Evolutionary conservation across 2,329 filamentous ascomycete genomes (phyloP), one percentile per base, ranked within the genome.

Genomic region (Neopestalotiopsis clavispora): DNA sequence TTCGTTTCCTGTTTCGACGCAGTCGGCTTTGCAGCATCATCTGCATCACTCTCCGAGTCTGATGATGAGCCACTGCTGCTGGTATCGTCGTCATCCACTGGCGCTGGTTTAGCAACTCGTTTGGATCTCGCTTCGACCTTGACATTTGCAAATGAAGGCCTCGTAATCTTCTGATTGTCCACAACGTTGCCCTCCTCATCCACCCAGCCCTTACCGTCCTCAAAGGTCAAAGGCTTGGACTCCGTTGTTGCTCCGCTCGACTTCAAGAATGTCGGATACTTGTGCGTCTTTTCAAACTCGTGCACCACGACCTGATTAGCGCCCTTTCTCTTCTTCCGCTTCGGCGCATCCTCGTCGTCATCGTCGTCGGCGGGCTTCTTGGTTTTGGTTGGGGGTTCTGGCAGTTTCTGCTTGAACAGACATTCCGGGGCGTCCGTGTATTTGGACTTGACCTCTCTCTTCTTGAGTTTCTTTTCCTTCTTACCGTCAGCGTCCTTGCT

Each of bases 181-280:
- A 97, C 88, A 1, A 98, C 82, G 67, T 91, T 89, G 5, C 95
- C 95, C 17, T 91, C 84, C 70, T 90, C 88, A 74, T 97, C 92
- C 0, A 97, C 87, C 95, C 96, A 98, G 1, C 95, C 95, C 75
- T 92, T 91, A 28, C 92, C 94, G 67, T 97, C 92, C 56, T 96
- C 87, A 78, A 91, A 98, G 68, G 91, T 90, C 2, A 85, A 79
- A n/a, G 84, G 78, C 61, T 85, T 84, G 17, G 79, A 78, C 10
- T 79, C 80, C 1, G 81, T 80, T 1, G 80, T 81, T 1, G 82
- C 78, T 4, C 82, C 80, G 57, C 77, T 84, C 5, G 85, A 83
- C 78, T 93, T 94, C 69, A 98, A 80, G 77, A 97, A 98, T 4
- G 89, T 92, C 0, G 94, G 93, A 72, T 94, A 92, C 75, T 94